Evolutionary conservation across 305 asterid species (phyloP).

Genomic region (Salvia sclarea): DNA sequence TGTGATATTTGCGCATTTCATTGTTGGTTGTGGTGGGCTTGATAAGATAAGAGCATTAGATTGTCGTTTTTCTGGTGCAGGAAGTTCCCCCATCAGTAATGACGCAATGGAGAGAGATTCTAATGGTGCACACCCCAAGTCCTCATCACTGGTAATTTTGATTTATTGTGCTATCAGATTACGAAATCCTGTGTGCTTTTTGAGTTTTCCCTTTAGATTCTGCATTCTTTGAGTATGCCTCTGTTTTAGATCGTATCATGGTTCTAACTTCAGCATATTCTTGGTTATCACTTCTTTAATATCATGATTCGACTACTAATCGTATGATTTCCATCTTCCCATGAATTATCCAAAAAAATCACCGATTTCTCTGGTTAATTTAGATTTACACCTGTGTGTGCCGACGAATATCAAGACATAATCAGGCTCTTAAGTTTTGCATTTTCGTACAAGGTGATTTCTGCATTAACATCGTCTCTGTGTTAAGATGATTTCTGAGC

Average conservation of each 20-base stretch:
- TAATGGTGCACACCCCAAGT: conserved; percentile 35
- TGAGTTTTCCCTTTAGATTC: background rate
- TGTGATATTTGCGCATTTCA: background rate
- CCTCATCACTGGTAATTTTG: conserved; percentile 44
- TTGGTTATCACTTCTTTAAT: background rate
- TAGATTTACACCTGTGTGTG: background rate
- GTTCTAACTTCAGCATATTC: background rate
- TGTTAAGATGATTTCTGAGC: background rate
- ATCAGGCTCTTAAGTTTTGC: background rate
- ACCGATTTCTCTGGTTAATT: background rate
- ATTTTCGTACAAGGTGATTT: background rate
- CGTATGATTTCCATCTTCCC: background rate
- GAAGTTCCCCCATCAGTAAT: conserved; percentile 45
- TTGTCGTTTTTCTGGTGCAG: conserved; percentile 44
- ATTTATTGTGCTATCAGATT: background rate
- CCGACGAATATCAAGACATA: background rate
- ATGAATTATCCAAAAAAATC: background rate
- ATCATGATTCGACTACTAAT: background rate
- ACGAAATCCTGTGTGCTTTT: too few species aligned
- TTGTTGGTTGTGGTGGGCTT: background rate
- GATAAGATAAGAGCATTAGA: background rate
- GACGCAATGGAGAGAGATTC: conserved; percentile 44
- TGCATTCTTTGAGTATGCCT: background rate
- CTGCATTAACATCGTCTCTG: background rate
- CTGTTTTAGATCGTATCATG: background rate